Evolutionary conservation across 2,329 filamentous ascomycete genomes (phyloP), one percentile per base, ranked within the genome.

Genomic region (Cladosporium sp.): DNA sequence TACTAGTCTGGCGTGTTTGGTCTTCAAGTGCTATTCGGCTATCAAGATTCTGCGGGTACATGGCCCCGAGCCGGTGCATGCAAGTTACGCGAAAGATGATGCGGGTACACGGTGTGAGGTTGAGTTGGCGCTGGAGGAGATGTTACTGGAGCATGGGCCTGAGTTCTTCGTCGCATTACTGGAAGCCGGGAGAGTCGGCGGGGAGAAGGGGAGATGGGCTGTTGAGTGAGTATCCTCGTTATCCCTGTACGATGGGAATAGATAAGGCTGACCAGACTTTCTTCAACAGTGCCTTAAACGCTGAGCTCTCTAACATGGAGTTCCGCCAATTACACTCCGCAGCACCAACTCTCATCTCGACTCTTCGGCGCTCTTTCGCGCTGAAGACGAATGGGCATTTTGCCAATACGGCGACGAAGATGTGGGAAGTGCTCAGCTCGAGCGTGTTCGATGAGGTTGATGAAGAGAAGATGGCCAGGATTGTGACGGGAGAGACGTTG

Each of bases 81-180:
- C 50, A 29, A 50, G 39, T 1, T 55, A 46, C 33, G 45, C 42
- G 3, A 49, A 49, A 1, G 59, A 55, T 8, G 59, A 62, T 45
- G 38, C 54, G 5, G 53, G 55, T 32, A 51, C 52, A 18, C 48
- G 63, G n/a, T 57, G 54, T 15, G 64, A 67, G 43, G 57, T 66
- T 20, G 64, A 68, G 48, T 47, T 67, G 19, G 62, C 61, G 5
- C 58, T 57, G 15, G 61, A 68, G 48, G 65, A 68, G 53, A 57
- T 64, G 50, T 45, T 66, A 13, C 54, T 68, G 11, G 49, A 51
- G 15, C 50, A 61, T 25, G 65, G 65, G 1, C 60, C 62, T 12
- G 53, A 54, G 7, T 63, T 64, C 41, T 61, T 66, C 43, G 43
- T 60, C 12, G 55, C 53, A 7, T 43, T 66, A 49, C 43, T 66